Evolutionary conservation across 2,329 filamentous ascomycete species (phyloP), one percentile per base, ranked within the genome.

Genomic region (Dichotomopilus funicola): DNA sequence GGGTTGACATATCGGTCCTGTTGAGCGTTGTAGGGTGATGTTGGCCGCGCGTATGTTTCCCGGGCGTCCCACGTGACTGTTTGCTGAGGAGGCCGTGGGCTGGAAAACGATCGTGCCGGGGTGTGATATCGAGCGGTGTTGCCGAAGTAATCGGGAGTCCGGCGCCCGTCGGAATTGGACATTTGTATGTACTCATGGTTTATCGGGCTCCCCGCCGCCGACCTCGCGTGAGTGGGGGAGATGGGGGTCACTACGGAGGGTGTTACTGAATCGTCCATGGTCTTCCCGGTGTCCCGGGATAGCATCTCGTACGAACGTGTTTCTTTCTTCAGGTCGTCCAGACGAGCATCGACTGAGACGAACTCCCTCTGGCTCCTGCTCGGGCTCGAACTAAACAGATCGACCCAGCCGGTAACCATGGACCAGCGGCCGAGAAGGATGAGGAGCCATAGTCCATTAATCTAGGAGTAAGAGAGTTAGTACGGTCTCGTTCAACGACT

Each of bases 361-460:
- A 96, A 97, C 70, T 97, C 92, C 64, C 83, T 82, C 67, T 87
- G 82, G 57, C 72, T 75, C 52, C 75, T 73, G 38, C 73, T 71
- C 58, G 82, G 72, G 49, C 75, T 66, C 40, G 71, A 68, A 53
- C 70, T 74, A 62, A 85, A 70, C 43, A 91, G 72, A 33, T 95
- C 85, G 43, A 76, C 63, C 94, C 94, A 99, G 59, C 88, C 94
- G 3, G 77, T 80, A 54, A 95, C 76, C 85, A 97, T 95, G n/a
- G 88, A 86, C 69, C 82, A 84, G 51, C 91, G 86, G 40, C 88
- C 87, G 36, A 96, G 82, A 56, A 97, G 82, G 53, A 96, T 71
- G 55, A 95, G 79, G 49, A 88, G 82, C 84, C 92, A 95, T 48
- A 97, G 75, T 6, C 92, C 92, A 61, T 91, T 91, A 62, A 90